Evolutionary conservation across 768 basidiomycete genomes (phyloP).

Genomic region (Mycena chlorophos): DNA sequence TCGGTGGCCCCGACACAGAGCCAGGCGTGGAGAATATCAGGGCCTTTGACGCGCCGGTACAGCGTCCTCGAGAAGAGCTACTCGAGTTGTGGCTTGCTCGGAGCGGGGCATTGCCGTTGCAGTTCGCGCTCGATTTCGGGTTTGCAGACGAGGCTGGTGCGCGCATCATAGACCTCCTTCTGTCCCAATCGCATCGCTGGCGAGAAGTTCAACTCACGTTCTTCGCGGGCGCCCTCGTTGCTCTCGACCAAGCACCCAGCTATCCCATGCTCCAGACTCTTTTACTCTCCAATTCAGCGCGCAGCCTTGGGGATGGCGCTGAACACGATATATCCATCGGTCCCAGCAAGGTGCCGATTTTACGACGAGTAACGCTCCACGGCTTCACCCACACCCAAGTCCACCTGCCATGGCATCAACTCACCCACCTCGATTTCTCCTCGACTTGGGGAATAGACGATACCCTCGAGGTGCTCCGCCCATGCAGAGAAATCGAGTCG

Average conservation of each 20-base stretch:
- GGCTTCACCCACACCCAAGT: not conserved
- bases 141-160: not conserved
- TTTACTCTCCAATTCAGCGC: not conserved
- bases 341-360: not conserved
- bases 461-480: not conserved
- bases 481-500: not conserved
- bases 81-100: not conserved
- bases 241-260: not conserved
- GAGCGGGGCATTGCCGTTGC: not conserved
- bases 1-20: not conserved
- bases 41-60: not conserved
- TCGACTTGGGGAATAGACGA: not conserved
- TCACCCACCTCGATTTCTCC: not conserved
- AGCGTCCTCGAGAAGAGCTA: not conserved
- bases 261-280: not conserved
- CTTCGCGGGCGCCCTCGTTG: not conserved
- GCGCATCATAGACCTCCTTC: not conserved
- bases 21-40: too few relatives aligned
- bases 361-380: not conserved
- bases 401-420: not conserved
- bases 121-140: not conserved
- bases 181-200: not conserved
- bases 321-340: not conserved
- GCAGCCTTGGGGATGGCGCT: not conserved
- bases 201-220: not conserved